phyloP scores from a whole-genome alignment of 257 asterid species.

The Henckelia pumila region DNA sequence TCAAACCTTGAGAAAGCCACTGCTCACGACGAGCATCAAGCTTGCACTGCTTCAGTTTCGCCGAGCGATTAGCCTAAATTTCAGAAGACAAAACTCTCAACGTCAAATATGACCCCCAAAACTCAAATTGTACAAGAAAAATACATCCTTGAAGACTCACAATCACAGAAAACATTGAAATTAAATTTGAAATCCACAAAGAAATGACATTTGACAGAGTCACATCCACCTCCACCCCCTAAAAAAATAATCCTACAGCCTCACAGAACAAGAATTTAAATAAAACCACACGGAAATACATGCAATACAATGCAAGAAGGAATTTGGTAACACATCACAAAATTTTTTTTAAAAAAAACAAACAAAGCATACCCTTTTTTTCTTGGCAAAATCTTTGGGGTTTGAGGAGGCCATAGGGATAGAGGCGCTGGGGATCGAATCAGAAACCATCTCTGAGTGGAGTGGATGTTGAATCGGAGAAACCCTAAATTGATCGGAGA shows the following conservation, averaged over 20 bases:
- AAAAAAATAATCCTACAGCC: background rate
- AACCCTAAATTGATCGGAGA: constrained; percentile 60
- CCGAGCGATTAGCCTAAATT: constrained; percentile 73
- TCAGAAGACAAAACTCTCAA: background rate
- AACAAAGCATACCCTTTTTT: constrained; percentile 55
- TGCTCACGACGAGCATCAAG: constrained; percentile 94
- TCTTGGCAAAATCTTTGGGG: constrained; percentile 69
- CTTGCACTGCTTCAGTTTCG: constrained; percentile 92
- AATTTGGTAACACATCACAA: background rate
- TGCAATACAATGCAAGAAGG: constrained; percentile 15
- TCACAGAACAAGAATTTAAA: no score
- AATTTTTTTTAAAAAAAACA: no score
- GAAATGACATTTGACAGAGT: background rate
- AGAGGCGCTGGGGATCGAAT: constrained; percentile 61
- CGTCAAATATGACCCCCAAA: background rate
- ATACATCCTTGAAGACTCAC: background rate
- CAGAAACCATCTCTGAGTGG: constrained; percentile 67
- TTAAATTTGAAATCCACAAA: background rate
- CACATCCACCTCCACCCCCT: background rate
- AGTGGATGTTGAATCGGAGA: constrained; percentile 34
- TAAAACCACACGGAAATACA: constrained; percentile 16
- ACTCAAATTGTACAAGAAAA: background rate
- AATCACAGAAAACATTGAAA: background rate
- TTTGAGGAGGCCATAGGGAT: constrained; percentile 58
- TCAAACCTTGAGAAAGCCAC: constrained; percentile 92